Base-by-base conservation (phyloP, 495 filamentous ascomycete genomes). In the Daldinia caldariorum region DNA sequence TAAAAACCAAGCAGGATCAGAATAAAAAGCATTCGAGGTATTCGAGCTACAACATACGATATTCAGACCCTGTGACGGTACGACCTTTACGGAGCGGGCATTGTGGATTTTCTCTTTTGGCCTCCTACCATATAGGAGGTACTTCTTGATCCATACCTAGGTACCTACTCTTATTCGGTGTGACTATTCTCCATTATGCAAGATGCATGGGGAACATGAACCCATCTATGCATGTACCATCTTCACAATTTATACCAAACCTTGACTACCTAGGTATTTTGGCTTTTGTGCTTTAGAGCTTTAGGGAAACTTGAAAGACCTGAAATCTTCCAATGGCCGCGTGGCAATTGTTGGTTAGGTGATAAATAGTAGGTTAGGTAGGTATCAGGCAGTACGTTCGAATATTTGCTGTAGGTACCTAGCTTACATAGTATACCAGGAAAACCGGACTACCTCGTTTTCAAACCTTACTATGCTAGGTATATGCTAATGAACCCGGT, bases 131-230 rank as follows among this genome's bases (percentile, higher is more conserved):
- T 32, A 53, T 32, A 22, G n/a, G n/a, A n/a, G n/a, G 6, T 39
- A 53, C 13, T 10, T 22, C 22, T 53, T 53, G 26, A 53, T 53
- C 49, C 49, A 63, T 58, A 18, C n/a, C n/a, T n/a, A n/a, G n/a
- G n/a, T n/a, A n/a, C n/a, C n/a, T n/a, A n/a, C 12, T 39, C 31
- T 35, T 56, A 55, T 63, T 70, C 67, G 67, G 67, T 61, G 22
- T 65, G 67, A 70, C 61, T 60, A 54, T 47, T 58, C 53, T 49
- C 41, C 58, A 68, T 56, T 31, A 66, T 66, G 63, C 59, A 63
- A 59, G 49, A 53, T 57, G 47, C 66, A 63, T 51, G 22, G 14
- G 18, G 18, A 51, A 38, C 59, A 31, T 38, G 43, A 35, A 55
- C 4, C 63, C 43, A 56, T 69, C 63, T 35, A 56, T 69, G 67